These are phyloP conservation scores for Coccomyxa subellipsoidea DNA, from an alignment of 163 green algal species.

Conservation along the genomic window DNA sequence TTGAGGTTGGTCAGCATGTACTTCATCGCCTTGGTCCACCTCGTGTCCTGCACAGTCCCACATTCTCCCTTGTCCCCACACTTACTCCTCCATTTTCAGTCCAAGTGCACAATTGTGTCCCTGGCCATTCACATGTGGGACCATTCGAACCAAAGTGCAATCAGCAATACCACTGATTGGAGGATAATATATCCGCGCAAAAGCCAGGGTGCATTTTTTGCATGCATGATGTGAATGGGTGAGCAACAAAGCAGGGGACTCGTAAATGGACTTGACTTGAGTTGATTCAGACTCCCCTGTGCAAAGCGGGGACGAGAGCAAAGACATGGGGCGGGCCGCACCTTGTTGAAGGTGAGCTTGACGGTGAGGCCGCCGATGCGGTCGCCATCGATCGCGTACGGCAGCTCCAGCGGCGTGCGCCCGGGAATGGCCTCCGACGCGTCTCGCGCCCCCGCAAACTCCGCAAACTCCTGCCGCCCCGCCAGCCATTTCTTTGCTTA, in stretches of 20 bases:
- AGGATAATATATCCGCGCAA: neutral
- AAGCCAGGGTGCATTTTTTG: neutral
- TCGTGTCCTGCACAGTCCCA: constrained; percentile 47
- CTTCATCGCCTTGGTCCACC: constrained; percentile 96
- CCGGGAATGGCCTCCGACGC: constrained; percentile 13
- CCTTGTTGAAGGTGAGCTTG: constrained; percentile 78
- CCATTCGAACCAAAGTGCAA: neutral
- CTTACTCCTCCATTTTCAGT: neutral
- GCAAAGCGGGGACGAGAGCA: too few species aligned
- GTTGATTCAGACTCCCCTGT: too few species aligned
- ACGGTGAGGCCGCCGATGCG: constrained; percentile 65
- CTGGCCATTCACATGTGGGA: neutral
- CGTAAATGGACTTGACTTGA: too few species aligned
- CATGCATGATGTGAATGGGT: too few species aligned
- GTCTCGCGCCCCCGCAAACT: constrained; percentile 64
- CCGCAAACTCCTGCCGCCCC: constrained; percentile 78
- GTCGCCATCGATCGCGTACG: constrained; percentile 89
- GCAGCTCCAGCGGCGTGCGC: constrained; percentile 72
- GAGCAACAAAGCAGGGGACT: too few species aligned
- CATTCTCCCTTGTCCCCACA: neutral
- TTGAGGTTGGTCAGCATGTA: constrained; percentile 87
- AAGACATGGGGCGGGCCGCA: neutral
- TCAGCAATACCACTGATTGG: neutral
- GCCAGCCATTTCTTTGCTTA: too few species aligned
- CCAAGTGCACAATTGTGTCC: neutral